Evolutionary conservation across 176 grass and related monocot species (phyloP), one percentile per base, ranked within the genome.

Genomic region (Tillandsia fasciculata): DNA sequence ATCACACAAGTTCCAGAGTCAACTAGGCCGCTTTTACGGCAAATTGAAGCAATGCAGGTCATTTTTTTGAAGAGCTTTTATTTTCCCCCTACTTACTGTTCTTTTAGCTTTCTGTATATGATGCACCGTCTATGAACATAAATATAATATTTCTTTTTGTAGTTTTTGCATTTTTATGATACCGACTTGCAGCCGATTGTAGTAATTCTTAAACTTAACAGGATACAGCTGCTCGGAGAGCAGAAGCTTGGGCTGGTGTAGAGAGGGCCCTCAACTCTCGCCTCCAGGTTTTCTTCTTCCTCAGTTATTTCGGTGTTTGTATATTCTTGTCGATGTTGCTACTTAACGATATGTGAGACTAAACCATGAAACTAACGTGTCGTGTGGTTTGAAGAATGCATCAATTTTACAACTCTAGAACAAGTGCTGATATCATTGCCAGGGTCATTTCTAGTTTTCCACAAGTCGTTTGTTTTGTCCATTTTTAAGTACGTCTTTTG

Each of bases 41-140:
- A 99, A 78, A 94, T 99, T 70, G 95, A 99, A 88, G 95, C 95
- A 49, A 94, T 99, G 90, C 95, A 99, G 95, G 95, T 99, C 52
- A 51, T 68, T 57, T 77, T 12, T 75, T 47, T 52, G 10, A 69
- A 74, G 54, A 33, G 33, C 13, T 63, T 42, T 12, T 63, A 15
- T 50, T 66, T 67, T 11, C 53, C 10, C 4, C n/a, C 22, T 61
- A 20, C 22, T 23, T 61, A 15, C 10, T 23, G 56, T 61, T 61
- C 56, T 61, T 61, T 5, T 61, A 61, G n/a, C 20, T 59, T 61
- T 61, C 9, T 9, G 11, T 22, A 23, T 61, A 9, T 61, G 2
- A 61, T 9, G n/a, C 0, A 61, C 56, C 10, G n/a, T 18, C 18
- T 61, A 61, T 11, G 22, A n/a, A 18, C 12, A 61, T 61, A 18